phyloP scores from a whole-genome alignment of 345 rosid genomes.

The Populus euphratica region DNA sequence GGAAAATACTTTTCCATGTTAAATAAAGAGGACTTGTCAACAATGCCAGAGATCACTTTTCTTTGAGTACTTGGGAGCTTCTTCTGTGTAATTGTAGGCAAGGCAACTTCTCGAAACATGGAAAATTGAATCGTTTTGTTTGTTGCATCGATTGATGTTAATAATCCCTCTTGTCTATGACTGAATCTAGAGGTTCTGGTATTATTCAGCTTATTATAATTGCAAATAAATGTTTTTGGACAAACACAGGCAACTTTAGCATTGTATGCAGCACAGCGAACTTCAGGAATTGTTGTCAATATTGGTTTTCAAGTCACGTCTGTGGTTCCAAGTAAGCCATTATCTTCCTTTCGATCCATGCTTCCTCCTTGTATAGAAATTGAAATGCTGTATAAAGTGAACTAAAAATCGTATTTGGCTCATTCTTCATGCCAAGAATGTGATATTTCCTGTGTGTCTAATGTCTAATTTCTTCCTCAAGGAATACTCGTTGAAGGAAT shows the following conservation, averaged over 20 bases:
- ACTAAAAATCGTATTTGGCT: not conserved
- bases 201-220: too few species aligned
- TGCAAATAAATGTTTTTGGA: not conserved
- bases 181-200: too few species aligned
- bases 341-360: not conserved
- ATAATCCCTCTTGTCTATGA: too few species aligned
- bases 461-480: too few species aligned
- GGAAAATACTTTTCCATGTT: too few species aligned
- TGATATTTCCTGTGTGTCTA: too few species aligned
- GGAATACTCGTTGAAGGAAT: too few species aligned
- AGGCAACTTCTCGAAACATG: not conserved
- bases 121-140: too few species aligned
- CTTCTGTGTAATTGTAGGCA: not conserved
- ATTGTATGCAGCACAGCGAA: slow-evolving; percentile 59
- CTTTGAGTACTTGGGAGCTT: not conserved
- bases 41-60: too few species aligned
- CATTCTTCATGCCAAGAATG: not conserved
- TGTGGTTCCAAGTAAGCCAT: slow-evolving; percentile 74
- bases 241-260: slow-evolving; percentile 76
- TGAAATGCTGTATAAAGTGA: not conserved
- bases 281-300: slow-evolving; percentile 86
- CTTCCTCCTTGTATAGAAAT: not conserved
- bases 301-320: slow-evolving; percentile 87
- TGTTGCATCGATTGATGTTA: too few species aligned
- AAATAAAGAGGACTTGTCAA: too few species aligned